Base-by-base conservation (phyloP, 768 basidiomycete genomes). In the Hirschioporus abietinus region DNA sequence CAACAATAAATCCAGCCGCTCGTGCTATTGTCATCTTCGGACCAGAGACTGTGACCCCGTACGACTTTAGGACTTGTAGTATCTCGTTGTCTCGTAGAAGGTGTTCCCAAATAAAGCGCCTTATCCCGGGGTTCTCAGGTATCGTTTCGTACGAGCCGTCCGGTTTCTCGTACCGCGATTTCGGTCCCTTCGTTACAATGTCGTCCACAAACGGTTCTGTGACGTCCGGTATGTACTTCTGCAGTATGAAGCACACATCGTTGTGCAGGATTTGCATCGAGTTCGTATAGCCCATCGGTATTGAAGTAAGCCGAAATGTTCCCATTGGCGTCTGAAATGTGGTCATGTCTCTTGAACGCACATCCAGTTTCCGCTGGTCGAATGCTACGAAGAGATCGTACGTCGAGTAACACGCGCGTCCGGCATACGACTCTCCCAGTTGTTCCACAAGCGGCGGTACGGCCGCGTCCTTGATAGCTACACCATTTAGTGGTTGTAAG, bases 201-300 rank as follows among this genome's bases (percentile, higher is more conserved):
- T 84, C 77, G 66, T 86, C 78, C 10, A 84, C 74, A 63, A 76
- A 85, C 0, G 74, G 76, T 0, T 70, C 66, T 0, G 78, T 78
- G 5, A 72, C 25, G 0, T 80, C 26, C n/a, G 79, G 80, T 1
- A 84, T 82, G 66, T 83, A 77, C 0, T 73, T 66, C 60, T 77
- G 71, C 0, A 84, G 67, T 6, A 82, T 78, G 34, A 76, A 76
- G 0, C 72, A 72, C 7, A 81, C 73, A 64, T 82, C 75, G 17
- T 75, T 78, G 18, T 83, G 79, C 60, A 81, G 78, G 1, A 82
- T 78, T 0, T 76, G 76, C 0, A 78, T 74, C 0, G 75, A 77
- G 26, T 83, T 82, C 0, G 81, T 81, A 52, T 72, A 80, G 0
- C 81, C 83, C 78, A 80, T 80, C 0, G 80, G 80, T 0, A 83